These are phyloP conservation scores for Tuber umbilicatum DNA, from an alignment of 495 filamentous ascomycete genomes.

Conservation along the genomic window DNA sequence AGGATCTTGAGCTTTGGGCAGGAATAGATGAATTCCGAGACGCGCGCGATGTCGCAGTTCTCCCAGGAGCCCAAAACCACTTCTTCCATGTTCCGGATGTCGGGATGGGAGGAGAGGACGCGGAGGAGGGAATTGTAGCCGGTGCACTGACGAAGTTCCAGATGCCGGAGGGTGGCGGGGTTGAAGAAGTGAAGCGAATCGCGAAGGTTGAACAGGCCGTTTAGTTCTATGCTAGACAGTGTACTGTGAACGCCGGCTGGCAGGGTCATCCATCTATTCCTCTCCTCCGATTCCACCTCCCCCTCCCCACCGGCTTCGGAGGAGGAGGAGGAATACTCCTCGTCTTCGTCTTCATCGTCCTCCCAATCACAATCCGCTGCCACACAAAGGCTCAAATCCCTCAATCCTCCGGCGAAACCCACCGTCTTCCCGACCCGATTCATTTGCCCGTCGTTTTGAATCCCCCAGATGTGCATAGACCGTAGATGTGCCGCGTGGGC, in stretches of 20 bases:
- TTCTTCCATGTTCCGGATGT: constrained; percentile 2
- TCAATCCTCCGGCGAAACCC: background rate
- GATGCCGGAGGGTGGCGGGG: constrained; percentile 6
- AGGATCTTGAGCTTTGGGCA: constrained; percentile 6
- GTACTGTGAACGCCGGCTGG: background rate
- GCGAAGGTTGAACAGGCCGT: background rate
- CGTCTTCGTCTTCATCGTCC: background rate
- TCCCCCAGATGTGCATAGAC: constrained; percentile 6
- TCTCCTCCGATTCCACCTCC: background rate
- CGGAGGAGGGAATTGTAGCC: constrained; percentile 6
- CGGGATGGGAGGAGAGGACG: background rate
- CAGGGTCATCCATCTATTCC: background rate
- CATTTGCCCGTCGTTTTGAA: background rate
- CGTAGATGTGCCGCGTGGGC: background rate
- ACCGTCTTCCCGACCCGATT: constrained; percentile 1
- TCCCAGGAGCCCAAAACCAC: constrained; percentile 5
- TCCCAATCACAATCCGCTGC: constrained; percentile 6
- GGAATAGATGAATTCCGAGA: constrained; percentile 4
- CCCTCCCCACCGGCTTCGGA: background rate
- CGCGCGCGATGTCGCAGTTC: constrained; percentile 8
- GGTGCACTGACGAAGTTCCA: constrained; percentile 1
- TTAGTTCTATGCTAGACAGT: constrained; percentile 2
- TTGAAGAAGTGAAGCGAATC: constrained; percentile 7
- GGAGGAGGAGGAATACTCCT: constrained; percentile 1
- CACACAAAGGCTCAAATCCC: background rate